A percentile compares a stretch with the other conserved stretches of the same genome.
Evolutionary conservation across 345 rosid species (phyloP).

Genomic region (Moricandia moricandioides): DNA sequence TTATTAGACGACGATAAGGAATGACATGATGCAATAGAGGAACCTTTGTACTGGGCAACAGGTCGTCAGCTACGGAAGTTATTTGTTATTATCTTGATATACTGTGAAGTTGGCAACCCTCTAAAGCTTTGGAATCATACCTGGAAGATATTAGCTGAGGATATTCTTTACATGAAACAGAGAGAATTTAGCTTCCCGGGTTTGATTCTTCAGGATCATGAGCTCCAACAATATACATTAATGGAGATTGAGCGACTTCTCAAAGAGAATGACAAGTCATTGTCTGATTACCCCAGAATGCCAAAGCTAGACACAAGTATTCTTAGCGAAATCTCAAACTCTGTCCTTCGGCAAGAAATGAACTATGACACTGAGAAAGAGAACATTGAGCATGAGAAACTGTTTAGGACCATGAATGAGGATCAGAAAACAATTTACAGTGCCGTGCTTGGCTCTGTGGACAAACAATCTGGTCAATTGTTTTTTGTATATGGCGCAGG

Average conservation of each 20-base stretch:
- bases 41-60: background rate
- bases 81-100: background rate
- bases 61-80: background rate
- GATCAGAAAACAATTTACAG: background rate
- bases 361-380: background rate
- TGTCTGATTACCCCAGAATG: background rate
- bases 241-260: background rate
- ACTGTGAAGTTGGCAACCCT: background rate
- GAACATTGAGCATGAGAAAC: background rate
- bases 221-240: background rate
- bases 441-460: no score
- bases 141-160: no score
- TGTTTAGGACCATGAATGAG: background rate
- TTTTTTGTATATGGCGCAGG: no score
- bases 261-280: background rate
- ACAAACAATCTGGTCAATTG: no score
- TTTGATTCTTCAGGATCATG: background rate
- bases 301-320: background rate
- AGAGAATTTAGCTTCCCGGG: background rate
- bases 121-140: background rate
- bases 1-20: background rate
- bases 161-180: no score
- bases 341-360: background rate
- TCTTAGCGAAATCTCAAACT: background rate
- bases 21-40: background rate